These are phyloP conservation scores for Helicocarpus griseus DNA, from an alignment of 2,329 filamentous ascomycete genomes.

Conservation along the genomic window DNA sequence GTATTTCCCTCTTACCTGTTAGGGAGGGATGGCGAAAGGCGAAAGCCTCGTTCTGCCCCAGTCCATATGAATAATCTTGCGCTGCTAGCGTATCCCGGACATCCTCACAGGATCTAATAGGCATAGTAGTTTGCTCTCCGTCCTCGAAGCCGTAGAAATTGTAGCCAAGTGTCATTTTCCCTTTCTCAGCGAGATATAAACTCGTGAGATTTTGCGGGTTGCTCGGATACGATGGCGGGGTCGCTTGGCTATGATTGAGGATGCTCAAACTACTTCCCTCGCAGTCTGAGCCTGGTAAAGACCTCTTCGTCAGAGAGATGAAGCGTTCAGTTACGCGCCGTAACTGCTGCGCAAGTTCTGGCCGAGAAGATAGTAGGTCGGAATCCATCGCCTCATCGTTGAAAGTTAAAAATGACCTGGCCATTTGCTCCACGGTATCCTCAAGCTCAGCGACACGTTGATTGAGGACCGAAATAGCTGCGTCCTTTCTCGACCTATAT, in stretches of 20 bases:
- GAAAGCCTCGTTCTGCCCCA: too few species aligned
- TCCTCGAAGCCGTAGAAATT: too few species aligned
- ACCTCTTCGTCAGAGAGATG: constrained; percentile 42
- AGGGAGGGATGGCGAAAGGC: too few species aligned
- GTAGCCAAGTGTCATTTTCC: background rate
- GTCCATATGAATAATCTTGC: too few species aligned
- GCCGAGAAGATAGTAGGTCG: constrained; percentile 48
- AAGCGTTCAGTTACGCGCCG: constrained; percentile 50
- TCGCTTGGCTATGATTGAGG: background rate
- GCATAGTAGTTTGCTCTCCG: too few species aligned
- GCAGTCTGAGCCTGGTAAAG: constrained; percentile 30
- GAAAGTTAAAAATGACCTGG: constrained; percentile 57
- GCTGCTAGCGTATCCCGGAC: too few species aligned
- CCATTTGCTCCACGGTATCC: constrained; percentile 62
- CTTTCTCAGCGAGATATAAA: background rate
- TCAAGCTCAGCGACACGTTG: constrained; percentile 59
- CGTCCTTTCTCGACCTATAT: constrained; percentile 76
- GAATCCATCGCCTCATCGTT: constrained; percentile 52
- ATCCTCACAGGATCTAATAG: too few species aligned
- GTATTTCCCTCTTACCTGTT: too few species aligned
- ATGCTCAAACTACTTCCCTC: constrained; percentile 14
- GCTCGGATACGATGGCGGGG: background rate
- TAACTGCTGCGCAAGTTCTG: constrained; percentile 50
- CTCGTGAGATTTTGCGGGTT: background rate
- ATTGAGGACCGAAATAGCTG: constrained; percentile 64